Percentiles rank a stretch among this genome's conserved stretches.
Evolutionary conservation across 192 early-diverging fungal genomes (phyloP).

Genomic region (Phycomyces blakesleeanus): DNA sequence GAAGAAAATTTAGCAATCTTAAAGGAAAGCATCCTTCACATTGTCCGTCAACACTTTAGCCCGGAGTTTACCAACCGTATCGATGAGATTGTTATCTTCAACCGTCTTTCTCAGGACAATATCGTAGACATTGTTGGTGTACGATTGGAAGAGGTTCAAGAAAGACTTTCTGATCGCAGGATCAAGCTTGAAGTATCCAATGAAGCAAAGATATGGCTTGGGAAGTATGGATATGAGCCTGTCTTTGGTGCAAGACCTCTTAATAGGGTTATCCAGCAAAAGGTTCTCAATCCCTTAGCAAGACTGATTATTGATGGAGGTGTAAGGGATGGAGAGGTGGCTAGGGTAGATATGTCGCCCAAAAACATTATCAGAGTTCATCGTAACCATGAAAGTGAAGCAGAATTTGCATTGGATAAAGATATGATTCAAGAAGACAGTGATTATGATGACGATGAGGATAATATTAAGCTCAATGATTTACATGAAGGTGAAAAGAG

Average conservation of each 20-base stretch:
- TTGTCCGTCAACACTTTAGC: slow-evolving; percentile 69
- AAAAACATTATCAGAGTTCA: slow-evolving; percentile 27
- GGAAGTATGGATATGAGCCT: slow-evolving; percentile 81
- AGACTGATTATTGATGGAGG: slow-evolving; percentile 43
- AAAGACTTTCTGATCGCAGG: slow-evolving; percentile 68
- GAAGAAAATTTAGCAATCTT: slow-evolving; percentile 43
- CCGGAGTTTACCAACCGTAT: slow-evolving; percentile 78
- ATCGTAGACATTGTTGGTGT: slow-evolving; percentile 72
- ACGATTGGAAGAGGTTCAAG: slow-evolving; percentile 58
- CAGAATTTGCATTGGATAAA: slow-evolving; percentile 12
- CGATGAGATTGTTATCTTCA: slow-evolving; percentile 74
- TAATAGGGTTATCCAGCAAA: slow-evolving; percentile 78
- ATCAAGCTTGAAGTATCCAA: slow-evolving; percentile 67
- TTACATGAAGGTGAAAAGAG: too few relatives aligned
- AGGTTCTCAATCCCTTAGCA: slow-evolving; percentile 49
- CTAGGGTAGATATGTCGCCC: slow-evolving; percentile 24
- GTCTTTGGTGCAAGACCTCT: slow-evolving; percentile 91
- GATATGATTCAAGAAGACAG: slow-evolving; percentile 1
- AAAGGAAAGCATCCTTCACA: slow-evolving; percentile 59
- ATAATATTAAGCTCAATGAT: too few relatives aligned
- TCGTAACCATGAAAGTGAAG: slow-evolving; percentile 26
- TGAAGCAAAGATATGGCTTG: slow-evolving; percentile 69
- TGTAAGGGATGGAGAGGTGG: slow-evolving; percentile 39
- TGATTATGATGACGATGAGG: slow-evolving; percentile 13
- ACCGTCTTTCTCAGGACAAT: slow-evolving; percentile 57